Evolutionary conservation across 306 rosid genomes (phyloP).

Genomic region (Cucurbita moschata): DNA sequence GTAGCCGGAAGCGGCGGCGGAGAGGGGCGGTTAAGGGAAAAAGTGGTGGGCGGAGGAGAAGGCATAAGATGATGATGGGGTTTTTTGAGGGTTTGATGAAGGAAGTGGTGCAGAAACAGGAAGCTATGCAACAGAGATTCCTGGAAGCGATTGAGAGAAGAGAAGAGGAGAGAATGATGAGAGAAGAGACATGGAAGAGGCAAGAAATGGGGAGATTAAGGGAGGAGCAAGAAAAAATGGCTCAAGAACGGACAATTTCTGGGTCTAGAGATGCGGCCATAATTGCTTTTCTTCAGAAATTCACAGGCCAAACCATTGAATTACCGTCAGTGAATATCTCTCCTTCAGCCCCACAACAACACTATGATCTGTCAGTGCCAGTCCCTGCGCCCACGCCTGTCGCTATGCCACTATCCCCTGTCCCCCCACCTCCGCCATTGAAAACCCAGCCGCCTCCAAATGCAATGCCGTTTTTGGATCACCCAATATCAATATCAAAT

Average conservation of each 20-base stretch:
- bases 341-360: not conserved
- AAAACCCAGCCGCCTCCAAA: not conserved
- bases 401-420: not conserved
- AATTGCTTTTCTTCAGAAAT: slow-evolving; percentile 27
- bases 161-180: slow-evolving; percentile 24
- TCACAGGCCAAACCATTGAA: slow-evolving; percentile 28
- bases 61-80: slow-evolving; percentile 25
- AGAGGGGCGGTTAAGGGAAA: slow-evolving; percentile 1
- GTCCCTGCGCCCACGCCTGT: not conserved
- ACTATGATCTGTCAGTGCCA: not conserved
- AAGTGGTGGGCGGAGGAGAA: not conserved
- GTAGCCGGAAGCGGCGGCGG: slow-evolving; percentile 24
- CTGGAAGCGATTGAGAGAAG: slow-evolving; percentile 32
- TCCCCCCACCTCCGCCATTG: not conserved
- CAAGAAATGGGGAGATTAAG: slow-evolving; percentile 25
- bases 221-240: slow-evolving; percentile 23
- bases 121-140: slow-evolving; percentile 32
- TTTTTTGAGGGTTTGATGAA: slow-evolving; percentile 33
- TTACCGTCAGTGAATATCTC: no score
- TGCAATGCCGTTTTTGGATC: slow-evolving; percentile 8
- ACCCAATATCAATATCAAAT: not conserved
- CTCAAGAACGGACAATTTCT: slow-evolving; percentile 25
- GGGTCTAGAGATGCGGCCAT: slow-evolving; percentile 35
- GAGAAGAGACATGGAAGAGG: slow-evolving; percentile 37
- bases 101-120: slow-evolving; percentile 34